Evolutionary conservation across 2,329 filamentous ascomycete genomes (phyloP).

Genomic region (Aspergillus spinulosporus): DNA sequence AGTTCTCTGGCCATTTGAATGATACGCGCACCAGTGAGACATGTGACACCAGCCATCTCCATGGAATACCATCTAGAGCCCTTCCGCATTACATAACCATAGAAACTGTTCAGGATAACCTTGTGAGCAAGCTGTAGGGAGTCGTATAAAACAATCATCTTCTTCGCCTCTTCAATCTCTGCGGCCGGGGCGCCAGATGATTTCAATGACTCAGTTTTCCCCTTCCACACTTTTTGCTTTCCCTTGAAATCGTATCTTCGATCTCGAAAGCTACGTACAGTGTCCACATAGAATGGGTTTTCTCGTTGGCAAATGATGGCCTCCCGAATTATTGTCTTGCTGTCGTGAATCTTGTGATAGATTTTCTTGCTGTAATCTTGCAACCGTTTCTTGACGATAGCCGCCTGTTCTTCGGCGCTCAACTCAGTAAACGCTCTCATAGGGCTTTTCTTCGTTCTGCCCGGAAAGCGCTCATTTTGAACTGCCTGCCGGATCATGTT

Average conservation of each 20-base stretch:
- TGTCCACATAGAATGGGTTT: constrained; percentile 97
- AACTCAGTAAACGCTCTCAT: constrained; percentile 78
- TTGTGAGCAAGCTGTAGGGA: constrained; percentile 97
- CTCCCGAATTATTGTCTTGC: constrained; percentile 86
- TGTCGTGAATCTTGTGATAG: constrained; percentile 98
- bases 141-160: constrained; percentile 97
- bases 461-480: constrained; percentile 89
- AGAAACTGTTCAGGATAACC: constrained; percentile 98
- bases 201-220: constrained; percentile 86
- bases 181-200: constrained; percentile 70
- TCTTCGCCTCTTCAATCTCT: constrained; percentile 92
- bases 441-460: constrained; percentile 69
- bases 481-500: constrained; percentile 96
- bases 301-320: constrained; percentile 98
- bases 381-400: constrained; percentile 77
- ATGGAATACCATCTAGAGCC: constrained; percentile 98
- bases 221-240: constrained; percentile 97
- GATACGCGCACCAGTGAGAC: constrained; percentile 91
- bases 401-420: constrained; percentile 76
- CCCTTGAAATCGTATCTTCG: constrained; percentile 98
- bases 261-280: constrained; percentile 93
- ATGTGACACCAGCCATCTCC: constrained; percentile 99
- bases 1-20: constrained; percentile 94
- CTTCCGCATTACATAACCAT: constrained; percentile 99
- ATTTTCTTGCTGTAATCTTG: constrained; percentile 97